These are phyloP conservation scores for Botrytis fabae DNA, from an alignment of 2,329 filamentous ascomycete species.

Conservation along the genomic window DNA sequence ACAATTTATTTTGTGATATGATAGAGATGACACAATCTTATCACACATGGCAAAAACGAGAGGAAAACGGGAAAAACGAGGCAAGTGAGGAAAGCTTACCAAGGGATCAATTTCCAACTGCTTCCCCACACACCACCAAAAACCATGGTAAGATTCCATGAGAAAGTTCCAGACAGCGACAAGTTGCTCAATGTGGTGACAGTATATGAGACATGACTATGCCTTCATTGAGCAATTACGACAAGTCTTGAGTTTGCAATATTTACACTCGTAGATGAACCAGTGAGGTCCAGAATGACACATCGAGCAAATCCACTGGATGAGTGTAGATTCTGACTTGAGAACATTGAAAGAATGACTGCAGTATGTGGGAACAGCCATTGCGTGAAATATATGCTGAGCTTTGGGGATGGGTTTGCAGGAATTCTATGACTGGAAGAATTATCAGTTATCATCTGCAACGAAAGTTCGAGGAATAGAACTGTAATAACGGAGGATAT, in stretches of 20 bases:
- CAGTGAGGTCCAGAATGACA: constrained; percentile 66
- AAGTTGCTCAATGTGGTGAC: not conserved
- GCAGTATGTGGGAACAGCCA: constrained; percentile 59
- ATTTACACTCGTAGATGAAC: constrained; percentile 68
- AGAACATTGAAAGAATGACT: constrained; percentile 64
- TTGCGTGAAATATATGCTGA: constrained; percentile 31
- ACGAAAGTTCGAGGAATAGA: not conserved
- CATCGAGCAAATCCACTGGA: constrained; percentile 66
- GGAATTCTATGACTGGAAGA: constrained; percentile 5
- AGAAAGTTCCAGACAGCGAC: not conserved
- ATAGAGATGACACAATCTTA: not conserved
- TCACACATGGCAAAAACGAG: not conserved
- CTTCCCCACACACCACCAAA: constrained; percentile 9
- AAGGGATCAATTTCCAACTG: not conserved
- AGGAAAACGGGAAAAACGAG: not conserved
- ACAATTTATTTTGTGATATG: not conserved
- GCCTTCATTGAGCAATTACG: constrained; percentile 49
- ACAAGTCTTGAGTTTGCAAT: constrained; percentile 67
- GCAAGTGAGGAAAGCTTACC: constrained; percentile 4
- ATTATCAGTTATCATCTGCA: constrained; percentile 8
- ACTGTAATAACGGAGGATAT: not conserved
- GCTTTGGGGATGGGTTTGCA: not conserved
- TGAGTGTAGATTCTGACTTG: constrained; percentile 64
- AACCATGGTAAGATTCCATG: not conserved
- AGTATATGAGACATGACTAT: constrained; percentile 23